A percentile compares a stretch with the other conserved stretches of the same genome.
Conservation (phyloP, 2,329 filamentous ascomycete species). For the Pseudonectria foliicola region DNA sequence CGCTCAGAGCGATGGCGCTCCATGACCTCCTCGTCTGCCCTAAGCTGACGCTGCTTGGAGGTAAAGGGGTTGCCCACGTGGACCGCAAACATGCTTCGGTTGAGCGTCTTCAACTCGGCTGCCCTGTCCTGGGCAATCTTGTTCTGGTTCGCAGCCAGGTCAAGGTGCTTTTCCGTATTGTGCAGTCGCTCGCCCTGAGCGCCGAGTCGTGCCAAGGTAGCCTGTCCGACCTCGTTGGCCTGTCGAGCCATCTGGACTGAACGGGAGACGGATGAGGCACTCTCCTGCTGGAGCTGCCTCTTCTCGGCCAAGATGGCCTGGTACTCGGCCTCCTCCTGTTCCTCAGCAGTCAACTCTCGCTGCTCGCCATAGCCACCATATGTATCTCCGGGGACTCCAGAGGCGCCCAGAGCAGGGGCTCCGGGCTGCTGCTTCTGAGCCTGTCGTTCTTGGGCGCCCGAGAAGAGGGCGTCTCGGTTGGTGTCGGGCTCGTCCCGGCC, state of each 20-base stretch:
- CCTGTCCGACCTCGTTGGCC: slow-evolving; percentile 53
- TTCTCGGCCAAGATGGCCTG: slow-evolving; percentile 46
- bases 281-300: slow-evolving; percentile 70
- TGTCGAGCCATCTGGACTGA: slow-evolving; percentile 35
- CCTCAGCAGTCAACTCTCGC: slow-evolving; percentile 74
- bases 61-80: slow-evolving; percentile 76
- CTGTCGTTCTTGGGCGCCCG: slow-evolving; percentile 45
- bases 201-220: slow-evolving; percentile 66
- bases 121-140: slow-evolving; percentile 72
- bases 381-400: slow-evolving; percentile 18
- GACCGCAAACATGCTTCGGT: slow-evolving; percentile 85
- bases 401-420: slow-evolving; percentile 12
- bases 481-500: slow-evolving; percentile 42
- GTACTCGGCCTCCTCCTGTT: slow-evolving; percentile 66
- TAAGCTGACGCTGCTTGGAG: slow-evolving; percentile 54
- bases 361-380: slow-evolving; percentile 58
- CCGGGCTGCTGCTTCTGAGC: slow-evolving; percentile 31
- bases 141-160: slow-evolving; percentile 70
- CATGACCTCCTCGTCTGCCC: slow-evolving; percentile 61
- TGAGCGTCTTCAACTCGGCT: slow-evolving; percentile 75
- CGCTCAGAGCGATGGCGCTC: slow-evolving; percentile 61
- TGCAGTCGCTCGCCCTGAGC: slow-evolving; percentile 74
- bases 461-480: slow-evolving; percentile 58
- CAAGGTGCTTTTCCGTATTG: slow-evolving; percentile 76
- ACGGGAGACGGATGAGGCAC: slow-evolving; percentile 37